Conservation (phyloP, 495 filamentous ascomycete genomes). For the Beverwykella pulmonaria region DNA sequence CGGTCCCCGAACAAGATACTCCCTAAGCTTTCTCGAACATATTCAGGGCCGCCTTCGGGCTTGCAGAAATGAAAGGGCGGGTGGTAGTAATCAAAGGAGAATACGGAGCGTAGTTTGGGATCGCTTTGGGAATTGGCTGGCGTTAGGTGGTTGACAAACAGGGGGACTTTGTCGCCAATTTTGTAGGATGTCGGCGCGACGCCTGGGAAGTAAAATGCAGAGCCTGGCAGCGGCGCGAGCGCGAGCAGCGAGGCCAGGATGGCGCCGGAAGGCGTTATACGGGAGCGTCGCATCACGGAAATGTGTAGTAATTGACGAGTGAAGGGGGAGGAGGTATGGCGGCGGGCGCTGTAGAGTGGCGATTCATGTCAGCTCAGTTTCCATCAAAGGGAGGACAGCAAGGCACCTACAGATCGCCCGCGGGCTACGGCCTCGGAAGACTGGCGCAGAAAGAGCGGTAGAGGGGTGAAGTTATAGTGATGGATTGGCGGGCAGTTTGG, state of each 20-base stretch:
- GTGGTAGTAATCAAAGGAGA: conserved; percentile 95
- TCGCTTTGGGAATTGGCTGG: conserved; percentile 75
- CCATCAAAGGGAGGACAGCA: neutral
- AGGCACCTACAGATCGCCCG: conserved; percentile 18
- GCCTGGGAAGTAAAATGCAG: conserved; percentile 93
- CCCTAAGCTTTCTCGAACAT: conserved; percentile 84
- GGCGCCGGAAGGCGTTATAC: conserved; percentile 18
- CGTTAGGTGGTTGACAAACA: conserved; percentile 90
- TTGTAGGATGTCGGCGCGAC: conserved; percentile 93
- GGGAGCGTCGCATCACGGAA: conserved; percentile 35
- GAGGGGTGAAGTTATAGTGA: neutral
- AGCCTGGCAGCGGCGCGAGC: conserved; percentile 52
- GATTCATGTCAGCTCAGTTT: conserved; percentile 16
- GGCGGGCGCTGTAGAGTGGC: neutral
- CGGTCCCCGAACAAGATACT: conserved; percentile 97
- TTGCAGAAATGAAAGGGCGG: conserved; percentile 81
- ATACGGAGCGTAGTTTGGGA: conserved; percentile 80
- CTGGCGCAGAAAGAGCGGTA: neutral
- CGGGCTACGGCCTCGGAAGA: neutral
- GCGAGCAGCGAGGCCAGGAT: conserved; percentile 39
- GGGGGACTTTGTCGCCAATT: conserved; percentile 71
- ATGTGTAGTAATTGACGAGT: neutral
- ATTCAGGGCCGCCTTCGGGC: conserved; percentile 70
- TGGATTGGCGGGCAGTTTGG: neutral
- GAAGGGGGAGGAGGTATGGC: neutral